These are phyloP conservation scores for Ophiostoma piceae DNA, from an alignment of 2,329 filamentous ascomycete genomes.

Conservation along the genomic window DNA sequence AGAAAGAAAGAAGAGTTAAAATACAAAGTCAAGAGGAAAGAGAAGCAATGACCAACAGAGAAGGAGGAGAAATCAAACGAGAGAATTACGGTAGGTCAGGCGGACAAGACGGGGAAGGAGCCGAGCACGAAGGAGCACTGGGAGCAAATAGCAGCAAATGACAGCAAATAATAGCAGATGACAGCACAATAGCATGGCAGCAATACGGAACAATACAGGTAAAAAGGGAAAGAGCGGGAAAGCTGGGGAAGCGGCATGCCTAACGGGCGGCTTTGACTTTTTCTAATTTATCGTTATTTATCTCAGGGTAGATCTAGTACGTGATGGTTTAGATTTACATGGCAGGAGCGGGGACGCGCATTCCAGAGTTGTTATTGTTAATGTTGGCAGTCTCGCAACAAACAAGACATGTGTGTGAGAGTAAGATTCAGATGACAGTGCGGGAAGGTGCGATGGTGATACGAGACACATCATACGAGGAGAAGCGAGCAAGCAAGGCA, in stretches of 20 bases:
- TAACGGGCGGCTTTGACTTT: neutral
- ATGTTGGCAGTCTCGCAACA: neutral
- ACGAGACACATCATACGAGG: slow-evolving; percentile 2
- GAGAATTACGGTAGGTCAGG: neutral
- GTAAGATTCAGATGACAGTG: neutral
- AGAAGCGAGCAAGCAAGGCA: neutral
- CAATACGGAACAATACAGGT: neutral
- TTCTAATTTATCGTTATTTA: neutral
- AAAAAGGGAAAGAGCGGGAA: neutral
- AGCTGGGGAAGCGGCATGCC: slow-evolving; percentile 8
- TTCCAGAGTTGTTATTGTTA: neutral
- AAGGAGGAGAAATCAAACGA: neutral
- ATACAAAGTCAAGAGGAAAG: neutral
- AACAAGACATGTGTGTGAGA: neutral
- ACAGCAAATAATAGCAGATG: too few relatives aligned
- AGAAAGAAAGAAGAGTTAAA: neutral
- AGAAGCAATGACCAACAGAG: neutral
- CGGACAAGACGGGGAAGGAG: neutral
- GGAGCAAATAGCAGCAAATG: neutral
- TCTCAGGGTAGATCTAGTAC: neutral
- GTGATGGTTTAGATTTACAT: neutral
- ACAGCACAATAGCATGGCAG: neutral
- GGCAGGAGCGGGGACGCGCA: neutral
- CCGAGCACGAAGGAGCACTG: neutral
- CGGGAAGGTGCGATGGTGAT: neutral